Base-by-base conservation (phyloP, 129 eudicot genomes). In the Smallanthus sonchifolius region DNA sequence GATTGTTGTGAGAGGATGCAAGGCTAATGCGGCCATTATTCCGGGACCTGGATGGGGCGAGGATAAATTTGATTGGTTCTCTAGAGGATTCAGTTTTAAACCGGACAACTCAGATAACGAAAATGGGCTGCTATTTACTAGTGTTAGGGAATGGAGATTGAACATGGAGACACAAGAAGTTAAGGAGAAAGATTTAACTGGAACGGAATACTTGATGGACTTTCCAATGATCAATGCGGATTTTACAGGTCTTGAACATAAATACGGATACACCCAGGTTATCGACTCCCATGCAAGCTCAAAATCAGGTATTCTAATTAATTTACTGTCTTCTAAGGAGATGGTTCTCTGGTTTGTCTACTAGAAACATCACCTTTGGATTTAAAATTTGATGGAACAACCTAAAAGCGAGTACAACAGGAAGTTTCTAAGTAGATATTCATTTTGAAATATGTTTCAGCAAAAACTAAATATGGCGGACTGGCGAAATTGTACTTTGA, bases 381-480 rank as follows among this genome's bases (percentile, higher is more conserved):
- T n/a, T n/a, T n/a, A n/a, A n/a, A n/a, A 48, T 48, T 48, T 42
- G 47, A 42, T 42, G 11, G 10, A 42, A 42, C 45, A 42, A 42
- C 47, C 11, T 42, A 42, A 7, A 42, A 42, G 42, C 42, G 5
- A 38, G 42, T 38, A 38, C 42, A 6, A 6, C 5, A 6, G 42
- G 5, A 4, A 38, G 7, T 6, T 38, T 38, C 42, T 38, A 38
- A 38, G 42, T 38, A 6, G 7, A 38, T 9, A 42, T 42, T 42
- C 6, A 42, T 42, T 4, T 6, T 42, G 47, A 42, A 42, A 0
- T 42, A 13, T 57, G 54, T 73, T 59, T 39, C 48, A 67, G 81
- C 51, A 38, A 68, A 57, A 57, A 35, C 84, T 4, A 89, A 86
- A 73, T 89, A 82, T 70, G 96, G 91, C 43, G 92, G 89, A 35